Percentiles rank a stretch among this genome's conserved stretches.
Evolutionary conservation across 192 early-diverging fungal species (phyloP).

Genomic region (Geranomyces variabilis): DNA sequence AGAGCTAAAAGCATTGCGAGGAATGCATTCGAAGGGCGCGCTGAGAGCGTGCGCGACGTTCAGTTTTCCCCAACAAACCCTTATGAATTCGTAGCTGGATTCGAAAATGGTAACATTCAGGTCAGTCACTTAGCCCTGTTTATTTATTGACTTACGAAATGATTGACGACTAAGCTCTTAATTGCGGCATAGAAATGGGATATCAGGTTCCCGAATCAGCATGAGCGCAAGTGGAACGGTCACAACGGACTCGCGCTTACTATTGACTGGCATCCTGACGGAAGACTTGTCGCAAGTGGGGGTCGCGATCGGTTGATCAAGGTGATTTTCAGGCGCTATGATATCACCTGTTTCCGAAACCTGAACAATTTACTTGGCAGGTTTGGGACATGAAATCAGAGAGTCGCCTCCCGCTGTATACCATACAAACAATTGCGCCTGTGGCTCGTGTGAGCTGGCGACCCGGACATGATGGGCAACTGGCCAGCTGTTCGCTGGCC

Average conservation of each 20-base stretch:
- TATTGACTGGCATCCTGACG: slow-evolving; percentile 76
- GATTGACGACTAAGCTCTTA: neutral
- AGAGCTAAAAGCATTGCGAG: slow-evolving; percentile 53
- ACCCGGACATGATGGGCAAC: slow-evolving; percentile 65
- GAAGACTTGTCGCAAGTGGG: slow-evolving; percentile 71
- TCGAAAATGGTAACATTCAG: slow-evolving; percentile 79
- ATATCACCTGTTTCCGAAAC: neutral
- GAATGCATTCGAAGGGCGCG: slow-evolving; percentile 71
- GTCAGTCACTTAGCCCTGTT: slow-evolving; percentile 33
- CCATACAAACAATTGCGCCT: slow-evolving; percentile 67
- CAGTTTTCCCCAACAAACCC: slow-evolving; percentile 68
- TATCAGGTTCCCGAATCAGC: slow-evolving; percentile 62
- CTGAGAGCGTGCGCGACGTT: slow-evolving; percentile 77
- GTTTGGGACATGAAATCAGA: slow-evolving; percentile 73
- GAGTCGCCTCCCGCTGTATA: slow-evolving; percentile 58
- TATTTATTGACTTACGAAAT: no score
- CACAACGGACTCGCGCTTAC: slow-evolving; percentile 74
- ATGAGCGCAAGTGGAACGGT: slow-evolving; percentile 68
- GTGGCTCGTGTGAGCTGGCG: slow-evolving; percentile 75
- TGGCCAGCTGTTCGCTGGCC: slow-evolving; percentile 70
- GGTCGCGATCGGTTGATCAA: slow-evolving; percentile 79
- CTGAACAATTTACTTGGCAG: slow-evolving; percentile 29
- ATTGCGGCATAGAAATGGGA: slow-evolving; percentile 70
- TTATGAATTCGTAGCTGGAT: slow-evolving; percentile 75
- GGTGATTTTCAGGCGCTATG: slow-evolving; percentile 34